Conservation (phyloP, 2,329 filamentous ascomycete genomes). For the Emydomyces testavorans region DNA sequence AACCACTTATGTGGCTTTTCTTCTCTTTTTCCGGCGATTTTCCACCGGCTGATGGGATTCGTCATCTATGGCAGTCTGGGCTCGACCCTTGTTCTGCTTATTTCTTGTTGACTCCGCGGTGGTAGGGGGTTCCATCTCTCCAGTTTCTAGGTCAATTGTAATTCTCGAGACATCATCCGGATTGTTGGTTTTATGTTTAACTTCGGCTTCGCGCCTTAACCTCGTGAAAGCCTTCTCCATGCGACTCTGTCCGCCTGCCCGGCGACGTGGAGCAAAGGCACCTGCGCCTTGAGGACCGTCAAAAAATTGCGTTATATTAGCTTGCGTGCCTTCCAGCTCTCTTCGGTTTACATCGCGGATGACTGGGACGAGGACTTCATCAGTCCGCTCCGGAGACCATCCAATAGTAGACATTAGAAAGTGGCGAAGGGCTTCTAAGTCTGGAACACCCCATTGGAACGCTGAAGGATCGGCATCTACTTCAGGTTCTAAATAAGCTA, state of each 20-base stretch:
- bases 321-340: constrained; percentile 81
- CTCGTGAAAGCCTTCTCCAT: constrained; percentile 63
- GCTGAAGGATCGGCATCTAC: constrained; percentile 66
- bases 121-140: not conserved
- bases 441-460: constrained; percentile 94
- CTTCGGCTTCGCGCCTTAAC: constrained; percentile 47
- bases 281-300: constrained; percentile 49
- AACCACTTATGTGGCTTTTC: not conserved
- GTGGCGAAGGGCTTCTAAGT: constrained; percentile 68
- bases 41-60: not conserved
- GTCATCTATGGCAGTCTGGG: not conserved
- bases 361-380: constrained; percentile 90
- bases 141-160: not conserved
- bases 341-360: constrained; percentile 89
- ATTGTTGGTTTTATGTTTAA: constrained; percentile 16
- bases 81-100: constrained; percentile 4
- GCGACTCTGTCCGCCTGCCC: constrained; percentile 52
- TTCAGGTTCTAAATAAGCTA: constrained; percentile 75
- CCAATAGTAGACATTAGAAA: constrained; percentile 90
- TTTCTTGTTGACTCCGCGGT: not conserved
- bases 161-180: not conserved
- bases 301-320: constrained; percentile 92
- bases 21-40: not conserved
- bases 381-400: constrained; percentile 82
- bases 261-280: constrained; percentile 59